These are phyloP conservation scores for Starmerella sirachaensis DNA, from an alignment of 805 yeast species.

Conservation along the genomic window DNA sequence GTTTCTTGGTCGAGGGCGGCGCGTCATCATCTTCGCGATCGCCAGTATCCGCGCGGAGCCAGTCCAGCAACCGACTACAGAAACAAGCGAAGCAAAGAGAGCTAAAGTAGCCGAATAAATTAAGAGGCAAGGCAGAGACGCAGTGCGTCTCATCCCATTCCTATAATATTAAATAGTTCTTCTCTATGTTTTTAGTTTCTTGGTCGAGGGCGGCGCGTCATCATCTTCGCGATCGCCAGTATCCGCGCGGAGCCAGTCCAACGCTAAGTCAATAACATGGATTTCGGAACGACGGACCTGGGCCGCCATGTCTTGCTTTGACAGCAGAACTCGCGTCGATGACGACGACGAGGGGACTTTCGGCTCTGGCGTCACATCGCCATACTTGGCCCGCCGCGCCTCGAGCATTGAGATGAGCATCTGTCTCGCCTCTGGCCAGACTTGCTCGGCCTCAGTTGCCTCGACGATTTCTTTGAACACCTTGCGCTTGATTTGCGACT, in stretches of 20 bases:
- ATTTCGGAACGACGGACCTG: conserved; percentile 25
- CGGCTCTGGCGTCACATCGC: conserved; percentile 5
- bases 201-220: not conserved
- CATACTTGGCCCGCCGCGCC: conserved; percentile 20
- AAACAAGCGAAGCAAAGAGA: conserved; percentile 4
- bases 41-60: conserved; percentile 14
- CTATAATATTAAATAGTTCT: not conserved
- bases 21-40: not conserved
- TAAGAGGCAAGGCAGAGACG: too few relatives aligned
- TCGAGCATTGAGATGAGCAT: conserved; percentile 13
- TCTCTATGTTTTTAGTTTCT: not conserved
- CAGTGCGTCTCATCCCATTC: too few relatives aligned
- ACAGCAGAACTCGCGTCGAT: conserved; percentile 10
- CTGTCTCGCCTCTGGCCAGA: conserved; percentile 11
- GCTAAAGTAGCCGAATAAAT: conserved; percentile 8
- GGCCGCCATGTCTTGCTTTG: conserved; percentile 19
- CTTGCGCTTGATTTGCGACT: conserved; percentile 12
- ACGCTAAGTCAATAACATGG: conserved; percentile 21
- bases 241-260: conserved; percentile 19
- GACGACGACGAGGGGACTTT: not conserved
- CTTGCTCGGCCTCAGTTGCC: conserved; percentile 13
- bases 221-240: not conserved
- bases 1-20: not conserved
- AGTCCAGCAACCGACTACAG: conserved; percentile 18
- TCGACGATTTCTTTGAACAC: conserved; percentile 4